A percentile compares a stretch with the other conserved stretches of the same genome.
Evolutionary conservation across 306 rosid genomes (phyloP).

Genomic region (Cajanus cajan): DNA sequence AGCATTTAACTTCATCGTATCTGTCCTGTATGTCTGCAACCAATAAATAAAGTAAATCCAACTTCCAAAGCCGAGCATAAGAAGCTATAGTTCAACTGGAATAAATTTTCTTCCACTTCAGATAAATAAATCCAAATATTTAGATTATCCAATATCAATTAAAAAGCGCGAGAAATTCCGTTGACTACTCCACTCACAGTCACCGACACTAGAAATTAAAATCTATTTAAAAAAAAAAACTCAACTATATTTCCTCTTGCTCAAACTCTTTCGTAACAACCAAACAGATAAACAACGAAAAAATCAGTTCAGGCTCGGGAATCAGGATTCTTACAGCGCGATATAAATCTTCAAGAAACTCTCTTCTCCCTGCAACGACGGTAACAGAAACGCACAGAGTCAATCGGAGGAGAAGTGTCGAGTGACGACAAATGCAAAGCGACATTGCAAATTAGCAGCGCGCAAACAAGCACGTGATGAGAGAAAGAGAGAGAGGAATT

Average conservation of each 20-base stretch:
- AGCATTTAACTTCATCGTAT: conserved; percentile 49
- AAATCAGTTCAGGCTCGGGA: background rate
- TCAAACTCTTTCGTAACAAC: background rate
- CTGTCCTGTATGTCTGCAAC: conserved; percentile 67
- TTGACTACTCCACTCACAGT: conserved; percentile 18
- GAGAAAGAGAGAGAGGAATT: background rate
- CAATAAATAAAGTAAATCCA: conserved; percentile 34
- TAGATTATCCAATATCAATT: background rate
- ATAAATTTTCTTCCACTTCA: background rate
- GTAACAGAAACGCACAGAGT: conserved; percentile 26
- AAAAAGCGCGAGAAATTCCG: conserved; percentile 8
- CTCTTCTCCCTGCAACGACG: conserved; percentile 62
- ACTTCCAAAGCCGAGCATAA: conserved; percentile 10
- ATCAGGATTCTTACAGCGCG: conserved; percentile 63
- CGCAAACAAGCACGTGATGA: background rate
- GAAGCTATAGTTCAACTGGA: conserved; percentile 22
- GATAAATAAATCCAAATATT: background rate
- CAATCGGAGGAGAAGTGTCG: background rate
- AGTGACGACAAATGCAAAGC: background rate
- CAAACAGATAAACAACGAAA: background rate
- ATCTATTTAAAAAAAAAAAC: background rate
- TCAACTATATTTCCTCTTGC: background rate
- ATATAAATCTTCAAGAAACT: conserved; percentile 70
- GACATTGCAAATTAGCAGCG: background rate
- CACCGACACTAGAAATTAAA: conserved; percentile 4